Evolutionary conservation across 129 eudicot species (phyloP).

Genomic region (Sambucus nigra): DNA sequence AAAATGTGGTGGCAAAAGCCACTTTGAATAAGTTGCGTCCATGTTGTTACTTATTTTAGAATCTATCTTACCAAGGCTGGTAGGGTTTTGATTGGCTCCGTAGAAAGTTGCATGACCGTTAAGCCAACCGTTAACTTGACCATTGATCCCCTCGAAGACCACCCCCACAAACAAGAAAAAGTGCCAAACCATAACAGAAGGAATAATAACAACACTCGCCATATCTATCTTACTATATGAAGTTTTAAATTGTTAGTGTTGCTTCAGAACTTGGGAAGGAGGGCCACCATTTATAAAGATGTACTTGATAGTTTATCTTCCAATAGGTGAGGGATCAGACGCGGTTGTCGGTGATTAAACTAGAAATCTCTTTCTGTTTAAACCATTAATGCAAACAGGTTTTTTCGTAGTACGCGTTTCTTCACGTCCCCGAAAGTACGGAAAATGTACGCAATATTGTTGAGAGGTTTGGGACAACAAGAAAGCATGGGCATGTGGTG

Average conservation of each 20-base stretch:
- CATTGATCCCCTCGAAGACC: slow-evolving; percentile 18
- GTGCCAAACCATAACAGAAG: slow-evolving; percentile 4
- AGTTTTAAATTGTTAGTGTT: not conserved
- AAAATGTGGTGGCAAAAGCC: no score
- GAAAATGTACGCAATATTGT: slow-evolving; percentile 12
- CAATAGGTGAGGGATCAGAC: no score
- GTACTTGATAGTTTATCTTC: not conserved
- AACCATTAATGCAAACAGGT: not conserved
- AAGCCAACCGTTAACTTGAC: slow-evolving; percentile 25
- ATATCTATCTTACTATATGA: not conserved
- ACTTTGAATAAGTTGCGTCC: no score
- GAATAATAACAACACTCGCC: not conserved
- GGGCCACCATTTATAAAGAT: slow-evolving; percentile 11
- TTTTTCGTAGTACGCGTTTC: slow-evolving; percentile 15
- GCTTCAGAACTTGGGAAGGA: not conserved
- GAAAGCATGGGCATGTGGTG: slow-evolving; percentile 33
- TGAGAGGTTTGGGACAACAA: slow-evolving; percentile 4
- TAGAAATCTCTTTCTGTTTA: not conserved
- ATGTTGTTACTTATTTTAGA: no score
- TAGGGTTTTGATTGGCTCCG: slow-evolving; percentile 40
- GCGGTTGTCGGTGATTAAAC: slow-evolving; percentile 26
- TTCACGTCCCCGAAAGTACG: slow-evolving; percentile 22
- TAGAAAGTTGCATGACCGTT: slow-evolving; percentile 50
- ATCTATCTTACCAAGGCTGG: slow-evolving; percentile 46
- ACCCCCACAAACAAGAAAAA: slow-evolving; percentile 12